Base-by-base conservation (phyloP, 805 yeast genomes). In the Candida sphagnicola region DNA sequence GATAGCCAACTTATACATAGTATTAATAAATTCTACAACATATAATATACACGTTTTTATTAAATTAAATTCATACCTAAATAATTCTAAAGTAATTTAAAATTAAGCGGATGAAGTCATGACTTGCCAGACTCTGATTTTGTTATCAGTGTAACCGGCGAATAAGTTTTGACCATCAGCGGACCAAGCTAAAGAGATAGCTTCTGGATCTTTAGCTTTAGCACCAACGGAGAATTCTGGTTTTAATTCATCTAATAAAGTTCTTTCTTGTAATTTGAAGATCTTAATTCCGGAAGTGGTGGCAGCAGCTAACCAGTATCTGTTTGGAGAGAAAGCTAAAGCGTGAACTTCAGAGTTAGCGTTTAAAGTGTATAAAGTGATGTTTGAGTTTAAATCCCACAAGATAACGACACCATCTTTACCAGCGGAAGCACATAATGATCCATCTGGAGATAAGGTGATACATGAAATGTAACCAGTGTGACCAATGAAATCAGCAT, bases 241-340 rank as follows among this genome's bases (percentile, higher is more conserved):
- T 77, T 86, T 90, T 75, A 93, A 85, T 79, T 90, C 96, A 67
- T 90, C 98, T 74, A 89, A 85, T 70, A 90, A 78, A 61, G 76
- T 76, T 77, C 95, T 84, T 76, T 85, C 90, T 78, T 89, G 93
- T 72, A 93, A 83, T 84, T 90, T 87, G 87, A 82, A 93, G 81
- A 93, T 83, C 86, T 90, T 91, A 80, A 93, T 88, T 66, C 96
- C 93, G 56, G 96, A 76, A 54, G 96, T 77, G 61, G 99, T 93
- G 67, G 99, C 98, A 76, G 98, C 99, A 70, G 95, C 91, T 73
- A 93, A 85, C 99, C 99, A 93, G 95, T 87, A 93, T 85, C 99
- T 90, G 95, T 87, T 87, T 77, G 99, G 99, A 72, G 98, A 91
- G 95, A 93, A 93, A 61, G 97, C 95, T 69, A 93, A 81, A 70